phyloP scores from a whole-genome alignment of 2,329 filamentous ascomycete genomes.

The Paramyrothecium sp. region DNA sequence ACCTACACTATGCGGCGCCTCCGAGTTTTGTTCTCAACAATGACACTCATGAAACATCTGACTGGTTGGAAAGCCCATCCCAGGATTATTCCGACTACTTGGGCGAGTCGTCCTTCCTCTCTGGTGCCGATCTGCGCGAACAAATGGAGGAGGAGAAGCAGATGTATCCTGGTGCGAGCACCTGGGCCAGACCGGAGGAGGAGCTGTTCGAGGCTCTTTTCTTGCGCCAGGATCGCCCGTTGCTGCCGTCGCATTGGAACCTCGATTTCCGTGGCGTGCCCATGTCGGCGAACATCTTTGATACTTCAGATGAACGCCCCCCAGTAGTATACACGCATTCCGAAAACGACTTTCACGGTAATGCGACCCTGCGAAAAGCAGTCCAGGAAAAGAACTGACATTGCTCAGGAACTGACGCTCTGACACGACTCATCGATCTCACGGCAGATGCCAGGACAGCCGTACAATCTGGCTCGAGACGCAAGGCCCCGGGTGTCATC shows the following conservation, averaged over 20 bases:
- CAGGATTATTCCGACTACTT: background rate
- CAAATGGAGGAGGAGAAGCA: constrained; percentile 44
- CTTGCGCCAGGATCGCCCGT: constrained; percentile 36
- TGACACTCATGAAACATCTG: background rate
- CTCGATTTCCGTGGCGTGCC: constrained; percentile 39
- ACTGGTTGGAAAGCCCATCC: background rate
- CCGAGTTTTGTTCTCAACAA: background rate
- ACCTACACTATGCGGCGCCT: too few species aligned
- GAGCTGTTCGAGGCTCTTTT: constrained; percentile 40
- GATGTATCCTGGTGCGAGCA: constrained; percentile 38
- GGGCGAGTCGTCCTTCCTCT: background rate
- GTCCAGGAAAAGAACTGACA: constrained; percentile 10
- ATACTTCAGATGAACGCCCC: constrained; percentile 23
- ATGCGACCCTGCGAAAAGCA: background rate
- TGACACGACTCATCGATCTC: constrained; percentile 38
- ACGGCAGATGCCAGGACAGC: constrained; percentile 30
- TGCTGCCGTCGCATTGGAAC: constrained; percentile 38
- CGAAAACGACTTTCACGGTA: constrained; percentile 34
- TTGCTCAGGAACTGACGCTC: constrained; percentile 33
- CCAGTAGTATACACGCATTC: constrained; percentile 36
- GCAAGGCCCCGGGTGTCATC: constrained; percentile 29
- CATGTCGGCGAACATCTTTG: constrained; percentile 34
- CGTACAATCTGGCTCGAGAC: constrained; percentile 31
- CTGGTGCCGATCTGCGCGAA: constrained; percentile 11
- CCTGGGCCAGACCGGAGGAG: constrained; percentile 52